A percentile compares a stretch with the other conserved stretches of the same genome.
These are phyloP conservation scores for Paecilomyces niveus DNA, from an alignment of 2,329 filamentous ascomycete genomes.

Conservation along the genomic window DNA sequence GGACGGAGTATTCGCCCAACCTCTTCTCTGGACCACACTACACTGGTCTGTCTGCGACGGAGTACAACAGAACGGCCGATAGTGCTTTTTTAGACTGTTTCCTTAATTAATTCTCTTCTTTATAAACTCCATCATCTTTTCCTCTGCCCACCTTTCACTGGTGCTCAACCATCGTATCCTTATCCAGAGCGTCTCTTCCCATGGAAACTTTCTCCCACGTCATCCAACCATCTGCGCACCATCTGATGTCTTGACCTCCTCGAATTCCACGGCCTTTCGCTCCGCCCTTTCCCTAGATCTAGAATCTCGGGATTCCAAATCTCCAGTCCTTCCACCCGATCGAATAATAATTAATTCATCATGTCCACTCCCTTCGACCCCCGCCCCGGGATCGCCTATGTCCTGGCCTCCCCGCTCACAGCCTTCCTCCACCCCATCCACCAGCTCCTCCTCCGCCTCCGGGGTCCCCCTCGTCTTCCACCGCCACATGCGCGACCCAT, in stretches of 20 bases:
- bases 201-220: too few relatives aligned
- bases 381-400: constrained; percentile 50
- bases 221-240: too few relatives aligned
- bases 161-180: too few relatives aligned
- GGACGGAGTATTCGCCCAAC: background rate
- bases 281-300: background rate
- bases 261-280: background rate
- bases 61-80: too few relatives aligned
- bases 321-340: background rate
- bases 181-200: too few relatives aligned
- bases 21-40: background rate
- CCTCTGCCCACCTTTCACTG: too few relatives aligned
- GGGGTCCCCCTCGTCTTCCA: constrained; percentile 57
- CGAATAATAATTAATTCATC: constrained; percentile 1
- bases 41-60: too few relatives aligned
- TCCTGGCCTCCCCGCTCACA: constrained; percentile 63
- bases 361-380: constrained; percentile 43
- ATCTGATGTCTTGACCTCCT: too few relatives aligned
- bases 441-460: constrained; percentile 57
- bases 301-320: background rate
- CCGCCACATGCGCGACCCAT: constrained; percentile 51
- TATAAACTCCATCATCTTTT: too few relatives aligned
- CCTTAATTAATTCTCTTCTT: too few relatives aligned
- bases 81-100: too few relatives aligned
- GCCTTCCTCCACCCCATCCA: constrained; percentile 58